These are phyloP conservation scores for Murraya koenigii DNA, from an alignment of 345 rosid species.

Conservation along the genomic window DNA sequence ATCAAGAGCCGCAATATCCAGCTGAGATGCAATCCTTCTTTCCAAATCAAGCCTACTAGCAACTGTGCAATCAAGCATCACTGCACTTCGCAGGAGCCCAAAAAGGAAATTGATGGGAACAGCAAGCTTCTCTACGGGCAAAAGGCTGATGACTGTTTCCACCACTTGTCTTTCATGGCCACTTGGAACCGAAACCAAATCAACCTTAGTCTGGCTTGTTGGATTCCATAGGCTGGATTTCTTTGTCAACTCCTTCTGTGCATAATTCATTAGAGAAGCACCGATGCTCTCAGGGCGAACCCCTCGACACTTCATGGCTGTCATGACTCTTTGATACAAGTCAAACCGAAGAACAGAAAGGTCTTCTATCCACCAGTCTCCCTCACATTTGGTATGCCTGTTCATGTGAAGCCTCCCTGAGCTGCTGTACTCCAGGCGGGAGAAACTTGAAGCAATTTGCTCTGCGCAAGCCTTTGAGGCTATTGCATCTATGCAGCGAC, in stretches of 20 bases:
- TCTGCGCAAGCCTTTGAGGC: conserved; percentile 90
- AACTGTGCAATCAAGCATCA: conserved; percentile 73
- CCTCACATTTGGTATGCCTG: conserved; percentile 71
- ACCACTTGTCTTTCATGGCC: conserved; percentile 74
- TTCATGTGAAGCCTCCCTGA: conserved; percentile 97
- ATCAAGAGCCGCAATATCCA: conserved; percentile 84
- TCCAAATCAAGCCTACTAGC: conserved; percentile 86
- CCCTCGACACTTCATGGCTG: conserved; percentile 94
- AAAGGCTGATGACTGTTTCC: conserved; percentile 74
- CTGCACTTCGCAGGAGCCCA: conserved; percentile 86
- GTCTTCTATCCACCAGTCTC: conserved; percentile 98
- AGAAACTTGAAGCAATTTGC: conserved; percentile 96
- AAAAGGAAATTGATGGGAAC: conserved; percentile 85
- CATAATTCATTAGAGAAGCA: conserved; percentile 77
- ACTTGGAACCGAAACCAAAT: conserved; percentile 37
- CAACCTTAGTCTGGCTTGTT: conserved; percentile 46
- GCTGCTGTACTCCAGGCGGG: conserved; percentile 93
- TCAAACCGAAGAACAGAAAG: conserved; percentile 81
- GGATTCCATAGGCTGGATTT: conserved; percentile 66
- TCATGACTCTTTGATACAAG: conserved; percentile 74
- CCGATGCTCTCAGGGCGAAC: conserved; percentile 96
- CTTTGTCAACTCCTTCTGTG: conserved; percentile 86
- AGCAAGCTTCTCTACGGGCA: conserved; percentile 87
- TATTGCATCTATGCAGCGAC: conserved; percentile 86
- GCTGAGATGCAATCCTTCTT: conserved; percentile 86